Evolutionary conservation across 176 grass and related monocot genomes (phyloP), one percentile per base, ranked within the genome.

Genomic region (Paspalum notatum): DNA sequence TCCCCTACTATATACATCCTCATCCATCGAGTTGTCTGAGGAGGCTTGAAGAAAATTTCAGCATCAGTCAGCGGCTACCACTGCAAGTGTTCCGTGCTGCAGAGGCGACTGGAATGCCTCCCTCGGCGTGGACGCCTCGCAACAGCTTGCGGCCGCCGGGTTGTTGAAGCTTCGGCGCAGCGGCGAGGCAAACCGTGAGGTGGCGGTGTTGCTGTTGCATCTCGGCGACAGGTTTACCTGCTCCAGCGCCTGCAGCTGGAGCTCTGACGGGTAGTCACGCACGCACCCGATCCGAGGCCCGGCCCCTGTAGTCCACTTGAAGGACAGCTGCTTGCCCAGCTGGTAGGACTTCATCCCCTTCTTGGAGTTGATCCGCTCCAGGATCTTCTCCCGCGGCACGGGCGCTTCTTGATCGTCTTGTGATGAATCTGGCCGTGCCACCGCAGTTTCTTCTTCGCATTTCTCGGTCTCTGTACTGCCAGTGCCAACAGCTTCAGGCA

Each of bases 261-360:
- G 91, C 84, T 97, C 91, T 4, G 94, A 87, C 17, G 91, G 94
- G 83, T 97, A 93, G 81, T 97, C 94, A 58, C 91, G 90, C 26
- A 97, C 89, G 65, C 91, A 97, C 44, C 91, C 94, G 62, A 97
- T 97, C 9, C 94, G 73, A 50, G 94, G 94, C 1, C 94, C 94
- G 0, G 89, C 94, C 4, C 94, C 91, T 2, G 91, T 93, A 14
- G 88, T 89, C 94, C 88, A 91, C 55, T 81, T 89, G 74, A 88
- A 89, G 10, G 94, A 93, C 21, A 97, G 80, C 51, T 93, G 88
- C 81, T 90, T 93, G 12, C 94, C 94, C 51, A 97, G 82, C 77
- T 93, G 94, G 65, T 91, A 97, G 1, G 91, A 94, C 46, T 90
- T 86, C 74, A 92, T 77, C 49, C 59, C 87, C 79, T 97, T 97